phyloP scores from a whole-genome alignment of 495 filamentous ascomycete genomes.

The Astrocystis sublimbata region DNA sequence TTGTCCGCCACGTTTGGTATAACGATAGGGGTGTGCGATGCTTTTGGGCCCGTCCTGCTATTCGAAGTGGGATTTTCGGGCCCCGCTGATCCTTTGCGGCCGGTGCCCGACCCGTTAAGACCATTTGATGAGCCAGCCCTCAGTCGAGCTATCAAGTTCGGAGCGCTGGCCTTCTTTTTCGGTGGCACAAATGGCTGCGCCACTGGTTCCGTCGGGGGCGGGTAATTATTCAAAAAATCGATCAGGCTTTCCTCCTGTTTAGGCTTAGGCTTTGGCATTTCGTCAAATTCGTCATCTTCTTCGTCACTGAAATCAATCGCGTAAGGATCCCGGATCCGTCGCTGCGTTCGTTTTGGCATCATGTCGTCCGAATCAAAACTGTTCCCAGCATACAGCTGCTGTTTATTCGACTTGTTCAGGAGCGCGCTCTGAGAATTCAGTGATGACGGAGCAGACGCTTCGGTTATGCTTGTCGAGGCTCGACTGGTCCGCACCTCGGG shows the following conservation, averaged over 20 bases:
- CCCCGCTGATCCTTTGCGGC: conserved; percentile 28
- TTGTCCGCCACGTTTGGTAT: conserved; percentile 36
- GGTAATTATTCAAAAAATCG: conserved; percentile 84
- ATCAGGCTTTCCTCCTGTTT: conserved; percentile 72
- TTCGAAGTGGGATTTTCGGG: conserved; percentile 34
- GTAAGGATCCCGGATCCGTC: conserved; percentile 84
- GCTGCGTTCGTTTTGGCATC: conserved; percentile 66
- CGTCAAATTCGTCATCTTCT: conserved; percentile 55
- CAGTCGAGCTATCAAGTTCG: conserved; percentile 64
- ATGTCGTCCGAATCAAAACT: conserved; percentile 48
- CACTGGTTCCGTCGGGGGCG: conserved; percentile 64
- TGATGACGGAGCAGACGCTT: conserved; percentile 45
- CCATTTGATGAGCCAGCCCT: conserved; percentile 45
- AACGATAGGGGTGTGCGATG: conserved; percentile 50
- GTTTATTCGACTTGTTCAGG: conserved; percentile 35
- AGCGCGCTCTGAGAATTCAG: conserved; percentile 55
- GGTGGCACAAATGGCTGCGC: conserved; percentile 45
- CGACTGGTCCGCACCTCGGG: conserved; percentile 45
- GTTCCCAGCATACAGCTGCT: conserved; percentile 23
- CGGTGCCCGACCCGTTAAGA: conserved; percentile 28
- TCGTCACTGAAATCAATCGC: conserved; percentile 86
- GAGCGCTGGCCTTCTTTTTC: conserved; percentile 62
- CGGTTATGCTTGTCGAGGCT: conserved; percentile 46
- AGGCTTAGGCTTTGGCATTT: conserved; percentile 35
- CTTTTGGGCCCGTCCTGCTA: conserved; percentile 36